phyloP scores from a whole-genome alignment of 1,284 basidiomycete species.

The Apiotrichum gamsii region DNA sequence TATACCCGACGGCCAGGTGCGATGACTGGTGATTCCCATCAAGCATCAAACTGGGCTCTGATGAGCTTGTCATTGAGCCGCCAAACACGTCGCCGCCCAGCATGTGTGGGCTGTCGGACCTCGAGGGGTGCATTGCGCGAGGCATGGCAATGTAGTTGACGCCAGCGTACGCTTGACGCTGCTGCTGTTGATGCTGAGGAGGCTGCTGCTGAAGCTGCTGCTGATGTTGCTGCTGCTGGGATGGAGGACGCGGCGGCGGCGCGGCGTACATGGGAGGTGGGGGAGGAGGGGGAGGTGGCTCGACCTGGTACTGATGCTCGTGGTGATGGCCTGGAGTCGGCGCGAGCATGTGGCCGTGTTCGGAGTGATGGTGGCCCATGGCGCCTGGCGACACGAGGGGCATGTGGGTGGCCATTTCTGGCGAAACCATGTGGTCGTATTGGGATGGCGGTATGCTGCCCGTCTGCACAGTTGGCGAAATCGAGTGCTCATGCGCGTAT shows the following conservation, averaged over 20 bases:
- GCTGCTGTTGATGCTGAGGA: background rate
- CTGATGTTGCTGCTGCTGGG: too few relatives aligned
- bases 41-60: background rate
- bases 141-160: slow-evolving; percentile 14
- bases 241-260: too few relatives aligned
- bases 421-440: slow-evolving; percentile 11
- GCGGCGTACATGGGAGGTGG: too few relatives aligned
- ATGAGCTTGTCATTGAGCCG: background rate
- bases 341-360: background rate
- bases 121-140: slow-evolving; percentile 27
- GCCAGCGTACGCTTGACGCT: slow-evolving; percentile 4
- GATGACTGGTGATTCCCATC: background rate
- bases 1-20: slow-evolving; percentile 4
- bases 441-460: background rate
- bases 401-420: slow-evolving; percentile 3
- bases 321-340: background rate
- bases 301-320: slow-evolving; percentile 1
- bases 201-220: too few relatives aligned
- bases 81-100: slow-evolving; percentile 33
- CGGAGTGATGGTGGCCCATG: background rate
- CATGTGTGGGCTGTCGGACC: slow-evolving; percentile 31
- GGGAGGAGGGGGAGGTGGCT: background rate
- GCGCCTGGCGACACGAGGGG: slow-evolving; percentile 2
- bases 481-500: background rate
- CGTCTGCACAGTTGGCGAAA: background rate